phyloP scores from a whole-genome alignment of 495 filamentous ascomycete genomes.

The Aspergillus bertholletiae region DNA sequence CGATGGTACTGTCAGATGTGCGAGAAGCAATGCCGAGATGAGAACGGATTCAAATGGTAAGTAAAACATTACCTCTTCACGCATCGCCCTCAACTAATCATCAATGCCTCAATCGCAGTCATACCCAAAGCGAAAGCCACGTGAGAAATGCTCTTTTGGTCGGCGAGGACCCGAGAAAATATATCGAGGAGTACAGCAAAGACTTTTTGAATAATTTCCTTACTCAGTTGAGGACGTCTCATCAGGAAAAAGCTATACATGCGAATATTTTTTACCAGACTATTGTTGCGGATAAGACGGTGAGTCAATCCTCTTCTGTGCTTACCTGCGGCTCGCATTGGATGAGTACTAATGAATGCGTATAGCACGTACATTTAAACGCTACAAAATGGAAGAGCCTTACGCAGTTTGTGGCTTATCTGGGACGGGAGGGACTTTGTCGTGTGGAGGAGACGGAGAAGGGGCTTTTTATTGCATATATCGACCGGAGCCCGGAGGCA shows the following conservation, averaged over 20 bases:
- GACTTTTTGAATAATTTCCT: slow-evolving; percentile 83
- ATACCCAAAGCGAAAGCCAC: slow-evolving; percentile 77
- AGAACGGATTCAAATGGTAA: slow-evolving; percentile 53
- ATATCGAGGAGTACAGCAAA: slow-evolving; percentile 69
- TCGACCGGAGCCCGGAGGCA: slow-evolving; percentile 85
- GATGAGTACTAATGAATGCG: too few species aligned
- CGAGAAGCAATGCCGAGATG: slow-evolving; percentile 47
- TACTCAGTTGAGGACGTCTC: slow-evolving; percentile 65
- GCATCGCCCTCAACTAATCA: not conserved
- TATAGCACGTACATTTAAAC: slow-evolving; percentile 89
- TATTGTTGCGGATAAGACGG: slow-evolving; percentile 44
- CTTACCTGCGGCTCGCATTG: not conserved
- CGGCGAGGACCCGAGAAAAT: slow-evolving; percentile 76
- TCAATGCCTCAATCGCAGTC: slow-evolving; percentile 28
- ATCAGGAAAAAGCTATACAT: slow-evolving; percentile 81
- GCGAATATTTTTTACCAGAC: slow-evolving; percentile 93
- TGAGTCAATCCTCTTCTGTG: slow-evolving; percentile 14
- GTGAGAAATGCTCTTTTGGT: slow-evolving; percentile 82
- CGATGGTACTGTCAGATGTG: slow-evolving; percentile 68
- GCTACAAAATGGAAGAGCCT: slow-evolving; percentile 80
- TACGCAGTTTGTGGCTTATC: slow-evolving; percentile 81
- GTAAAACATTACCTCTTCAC: not conserved
- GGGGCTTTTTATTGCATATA: slow-evolving; percentile 78
- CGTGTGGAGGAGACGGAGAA: slow-evolving; percentile 87
- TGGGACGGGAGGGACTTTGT: slow-evolving; percentile 81